These are phyloP conservation scores for Candida chilensis DNA, from an alignment of 805 yeast species.

Conservation along the genomic window DNA sequence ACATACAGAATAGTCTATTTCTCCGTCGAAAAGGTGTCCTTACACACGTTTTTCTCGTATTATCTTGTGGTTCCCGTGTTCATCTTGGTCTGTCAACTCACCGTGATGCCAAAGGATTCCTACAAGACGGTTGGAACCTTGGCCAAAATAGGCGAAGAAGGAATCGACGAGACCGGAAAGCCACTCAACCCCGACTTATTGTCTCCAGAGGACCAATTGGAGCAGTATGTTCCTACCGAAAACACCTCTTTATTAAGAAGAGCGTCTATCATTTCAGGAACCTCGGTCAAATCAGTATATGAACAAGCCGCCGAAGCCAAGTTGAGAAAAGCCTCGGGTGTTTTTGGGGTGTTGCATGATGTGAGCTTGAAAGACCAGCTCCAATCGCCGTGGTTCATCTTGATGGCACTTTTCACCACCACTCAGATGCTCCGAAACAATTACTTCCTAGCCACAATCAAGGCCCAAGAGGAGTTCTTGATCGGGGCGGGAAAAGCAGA, in stretches of 20 bases:
- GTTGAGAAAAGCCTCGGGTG: conserved; percentile 49
- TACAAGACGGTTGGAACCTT: conserved; percentile 65
- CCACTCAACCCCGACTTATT: conserved; percentile 39
- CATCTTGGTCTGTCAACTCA: conserved; percentile 62
- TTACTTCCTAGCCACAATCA: conserved; percentile 85
- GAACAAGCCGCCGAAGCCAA: conserved; percentile 59
- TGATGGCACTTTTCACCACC: conserved; percentile 73
- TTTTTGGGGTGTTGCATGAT: conserved; percentile 77
- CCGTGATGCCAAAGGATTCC: conserved; percentile 72
- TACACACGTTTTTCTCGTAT: conserved; percentile 52
- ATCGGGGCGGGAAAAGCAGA: conserved; percentile 48
- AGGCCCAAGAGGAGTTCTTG: conserved; percentile 72
- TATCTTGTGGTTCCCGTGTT: conserved; percentile 74
- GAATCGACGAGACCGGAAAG: conserved; percentile 62
- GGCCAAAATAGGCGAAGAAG: conserved; percentile 64
- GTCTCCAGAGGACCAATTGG: conserved; percentile 23
- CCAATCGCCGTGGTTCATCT: conserved; percentile 57
- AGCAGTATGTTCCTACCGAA: conserved; percentile 8
- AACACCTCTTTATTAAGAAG: conserved; percentile 11
- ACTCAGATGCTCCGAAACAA: conserved; percentile 88
- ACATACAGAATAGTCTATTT: conserved; percentile 61
- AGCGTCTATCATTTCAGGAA: conserved; percentile 24
- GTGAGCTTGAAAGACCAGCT: conserved; percentile 38
- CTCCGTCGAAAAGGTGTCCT: conserved; percentile 23
- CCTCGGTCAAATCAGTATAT: conserved; percentile 46